A percentile compares a stretch with the other conserved stretches of the same genome.
Evolutionary conservation across 148 eudicot species (phyloP).

Genomic region (Spergularia bocconei): DNA sequence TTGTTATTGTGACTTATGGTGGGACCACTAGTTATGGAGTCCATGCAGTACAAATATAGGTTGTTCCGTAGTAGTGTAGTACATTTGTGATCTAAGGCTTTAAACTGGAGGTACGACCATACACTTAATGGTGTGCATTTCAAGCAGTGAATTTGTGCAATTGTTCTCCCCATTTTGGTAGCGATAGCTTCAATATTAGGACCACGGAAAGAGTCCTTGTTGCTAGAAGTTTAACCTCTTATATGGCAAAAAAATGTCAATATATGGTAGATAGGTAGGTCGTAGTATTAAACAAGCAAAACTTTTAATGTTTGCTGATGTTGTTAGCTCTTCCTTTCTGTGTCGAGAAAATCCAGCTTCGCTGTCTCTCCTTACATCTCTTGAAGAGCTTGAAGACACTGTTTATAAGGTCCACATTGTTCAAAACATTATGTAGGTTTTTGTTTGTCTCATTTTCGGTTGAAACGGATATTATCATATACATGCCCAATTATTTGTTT

Average conservation of each 20-base stretch:
- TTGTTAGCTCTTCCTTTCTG: conserved; percentile 6
- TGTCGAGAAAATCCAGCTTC: conserved; percentile 2
- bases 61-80: not conserved
- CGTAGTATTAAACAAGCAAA: conserved; percentile 10
- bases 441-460: conserved; percentile 7
- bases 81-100: not conserved
- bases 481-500: conserved; percentile 8
- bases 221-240: not conserved
- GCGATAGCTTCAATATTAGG: conserved; percentile 12
- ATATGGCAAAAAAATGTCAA: conserved; percentile 11
- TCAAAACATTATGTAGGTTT: conserved; percentile 13
- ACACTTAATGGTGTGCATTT: conserved; percentile 28
- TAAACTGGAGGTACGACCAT: conserved; percentile 2
- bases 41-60: conserved; percentile 7
- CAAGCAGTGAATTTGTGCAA: conserved; percentile 15
- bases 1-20: no score
- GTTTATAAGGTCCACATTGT: conserved; percentile 18
- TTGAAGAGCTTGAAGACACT: not conserved
- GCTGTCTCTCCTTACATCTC: conserved; percentile 11
- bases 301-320: conserved; percentile 14
- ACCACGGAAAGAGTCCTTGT: conserved; percentile 22
- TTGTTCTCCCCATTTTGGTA: conserved; percentile 11
- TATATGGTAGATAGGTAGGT: conserved; percentile 14
- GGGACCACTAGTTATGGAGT: not conserved
- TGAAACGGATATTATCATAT: conserved; percentile 1